Evolutionary conservation across 768 basidiomycete genomes (phyloP).

Genomic region (Russula olivacea): DNA sequence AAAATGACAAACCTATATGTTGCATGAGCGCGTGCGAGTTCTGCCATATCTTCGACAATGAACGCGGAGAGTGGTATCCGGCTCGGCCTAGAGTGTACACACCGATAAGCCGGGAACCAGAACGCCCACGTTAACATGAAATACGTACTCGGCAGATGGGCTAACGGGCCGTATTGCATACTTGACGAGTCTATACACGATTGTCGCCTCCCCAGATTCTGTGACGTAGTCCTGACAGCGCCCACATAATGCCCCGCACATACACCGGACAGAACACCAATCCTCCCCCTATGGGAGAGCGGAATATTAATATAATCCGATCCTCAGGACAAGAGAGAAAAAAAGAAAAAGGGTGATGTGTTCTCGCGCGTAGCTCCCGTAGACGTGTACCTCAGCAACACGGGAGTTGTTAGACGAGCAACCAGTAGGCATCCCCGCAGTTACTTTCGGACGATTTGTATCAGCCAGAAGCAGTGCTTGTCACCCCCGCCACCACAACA

Average conservation of each 20-base stretch:
- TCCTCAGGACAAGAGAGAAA: constrained; percentile 11
- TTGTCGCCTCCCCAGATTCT: constrained; percentile 31
- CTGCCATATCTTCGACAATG: constrained; percentile 85
- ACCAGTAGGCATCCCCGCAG: constrained; percentile 27
- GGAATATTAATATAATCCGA: constrained; percentile 12
- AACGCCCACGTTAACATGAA: not conserved
- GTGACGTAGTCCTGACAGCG: constrained; percentile 51
- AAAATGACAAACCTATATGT: constrained; percentile 85
- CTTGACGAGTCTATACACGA: constrained; percentile 71
- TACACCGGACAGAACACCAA: constrained; percentile 63
- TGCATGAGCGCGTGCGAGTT: constrained; percentile 87
- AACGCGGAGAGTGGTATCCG: constrained; percentile 75
- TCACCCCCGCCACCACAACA: constrained; percentile 30
- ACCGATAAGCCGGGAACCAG: constrained; percentile 4
- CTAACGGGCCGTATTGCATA: constrained; percentile 74
- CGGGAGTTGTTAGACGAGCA: constrained; percentile 85
- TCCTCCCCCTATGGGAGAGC: constrained; percentile 45
- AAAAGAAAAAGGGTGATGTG: constrained; percentile 43
- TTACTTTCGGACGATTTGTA: constrained; percentile 90
- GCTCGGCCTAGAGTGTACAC: constrained; percentile 31
- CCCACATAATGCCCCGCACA: constrained; percentile 81
- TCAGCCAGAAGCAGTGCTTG: constrained; percentile 62
- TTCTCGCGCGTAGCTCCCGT: constrained; percentile 86
- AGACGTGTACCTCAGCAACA: constrained; percentile 57
- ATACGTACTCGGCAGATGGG: constrained; percentile 53